Evolutionary conservation across 805 yeast genomes (phyloP).

Genomic region (Yarrowia bubula): DNA sequence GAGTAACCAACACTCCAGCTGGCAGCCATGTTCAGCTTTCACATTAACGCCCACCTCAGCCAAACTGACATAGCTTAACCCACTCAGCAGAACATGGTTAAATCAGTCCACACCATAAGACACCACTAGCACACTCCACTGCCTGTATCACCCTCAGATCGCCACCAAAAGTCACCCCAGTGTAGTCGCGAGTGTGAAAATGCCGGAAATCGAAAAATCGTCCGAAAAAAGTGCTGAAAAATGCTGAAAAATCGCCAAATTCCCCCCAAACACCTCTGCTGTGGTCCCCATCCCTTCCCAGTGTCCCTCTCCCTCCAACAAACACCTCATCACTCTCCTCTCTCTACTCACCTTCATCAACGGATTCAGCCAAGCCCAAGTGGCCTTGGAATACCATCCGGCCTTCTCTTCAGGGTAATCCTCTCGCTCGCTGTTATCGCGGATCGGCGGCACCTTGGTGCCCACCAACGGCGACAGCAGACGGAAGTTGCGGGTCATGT

Average conservation of each 20-base stretch:
- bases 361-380: conserved; percentile 60
- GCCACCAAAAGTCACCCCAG: too few species aligned
- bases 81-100: too few species aligned
- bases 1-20: too few species aligned
- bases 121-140: too few species aligned
- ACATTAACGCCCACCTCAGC: too few species aligned
- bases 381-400: background rate
- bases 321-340: background rate
- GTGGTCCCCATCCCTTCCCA: background rate
- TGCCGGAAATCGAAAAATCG: too few species aligned
- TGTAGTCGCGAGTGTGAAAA: too few species aligned
- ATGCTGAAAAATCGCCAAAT: background rate
- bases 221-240: too few species aligned
- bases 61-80: too few species aligned
- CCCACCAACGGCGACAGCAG: conserved; percentile 33
- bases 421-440: conserved; percentile 27
- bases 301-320: background rate
- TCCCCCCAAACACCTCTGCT: background rate
- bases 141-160: too few species aligned
- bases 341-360: conserved; percentile 45
- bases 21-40: too few species aligned
- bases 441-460: conserved; percentile 33
- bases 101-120: too few species aligned
- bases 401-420: conserved; percentile 14
- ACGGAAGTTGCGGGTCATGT: conserved; percentile 24